Percentiles rank a stretch among this genome's conserved stretches.
These are phyloP conservation scores for Talaromyces sp. DNA, from an alignment of 2,329 filamentous ascomycete species.

Conservation along the genomic window DNA sequence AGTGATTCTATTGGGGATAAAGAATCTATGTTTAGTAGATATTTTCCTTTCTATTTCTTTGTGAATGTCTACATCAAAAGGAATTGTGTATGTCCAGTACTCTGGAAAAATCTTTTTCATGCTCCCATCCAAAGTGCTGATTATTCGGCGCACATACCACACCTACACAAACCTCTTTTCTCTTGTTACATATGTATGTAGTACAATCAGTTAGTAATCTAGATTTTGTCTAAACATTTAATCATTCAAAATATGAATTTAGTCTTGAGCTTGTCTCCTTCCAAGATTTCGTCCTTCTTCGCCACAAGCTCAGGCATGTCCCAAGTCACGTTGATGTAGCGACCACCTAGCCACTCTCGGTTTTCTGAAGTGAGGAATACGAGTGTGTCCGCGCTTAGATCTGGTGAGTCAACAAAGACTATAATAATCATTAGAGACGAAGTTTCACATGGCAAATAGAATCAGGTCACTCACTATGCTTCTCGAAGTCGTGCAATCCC, in stretches of 20 bases:
- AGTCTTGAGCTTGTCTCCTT: slow-evolving; percentile 42
- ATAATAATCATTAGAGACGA: neutral
- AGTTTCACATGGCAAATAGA: neutral
- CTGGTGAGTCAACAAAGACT: slow-evolving; percentile 28
- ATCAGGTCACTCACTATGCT: slow-evolving; percentile 2
- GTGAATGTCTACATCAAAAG: neutral
- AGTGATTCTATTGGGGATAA: too few relatives aligned
- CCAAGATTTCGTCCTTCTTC: slow-evolving; percentile 23
- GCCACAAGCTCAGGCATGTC: slow-evolving; percentile 22
- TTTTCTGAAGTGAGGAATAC: slow-evolving; percentile 24
- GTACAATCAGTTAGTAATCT: neutral
- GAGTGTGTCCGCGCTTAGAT: slow-evolving; percentile 27
- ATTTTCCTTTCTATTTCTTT: neutral
- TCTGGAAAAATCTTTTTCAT: neutral
- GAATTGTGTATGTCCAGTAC: neutral
- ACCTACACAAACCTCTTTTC: neutral
- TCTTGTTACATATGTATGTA: neutral
- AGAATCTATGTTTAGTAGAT: neutral
- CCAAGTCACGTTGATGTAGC: slow-evolving; percentile 23
- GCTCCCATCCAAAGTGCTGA: neutral
- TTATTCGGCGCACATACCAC: neutral
- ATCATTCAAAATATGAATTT: slow-evolving; percentile 21
- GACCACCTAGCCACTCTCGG: slow-evolving; percentile 25
- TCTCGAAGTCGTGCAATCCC: slow-evolving; percentile 14
- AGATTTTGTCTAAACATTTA: neutral